Conservation (phyloP, 2,329 filamentous ascomycete species). For the Tricladium varicosporioides region DNA sequence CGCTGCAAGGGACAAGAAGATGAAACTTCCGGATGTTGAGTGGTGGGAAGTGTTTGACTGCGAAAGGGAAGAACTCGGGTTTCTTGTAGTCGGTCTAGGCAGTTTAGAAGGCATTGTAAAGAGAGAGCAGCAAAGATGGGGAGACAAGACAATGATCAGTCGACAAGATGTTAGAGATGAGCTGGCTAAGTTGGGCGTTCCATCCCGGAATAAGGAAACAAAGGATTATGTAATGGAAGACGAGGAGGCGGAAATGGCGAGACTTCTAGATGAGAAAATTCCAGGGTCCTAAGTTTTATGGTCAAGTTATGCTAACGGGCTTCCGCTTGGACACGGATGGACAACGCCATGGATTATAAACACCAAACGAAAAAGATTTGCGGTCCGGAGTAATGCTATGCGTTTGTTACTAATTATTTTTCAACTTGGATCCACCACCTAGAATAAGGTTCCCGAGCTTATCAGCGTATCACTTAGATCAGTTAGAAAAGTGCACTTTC, state of each 20-base stretch:
- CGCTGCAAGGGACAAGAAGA: constrained; percentile 72
- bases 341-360: too few species aligned
- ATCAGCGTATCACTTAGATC: too few species aligned
- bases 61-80: constrained; percentile 90
- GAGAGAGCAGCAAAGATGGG: constrained; percentile 26
- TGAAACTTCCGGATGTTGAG: constrained; percentile 76
- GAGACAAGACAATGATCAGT: constrained; percentile 23
- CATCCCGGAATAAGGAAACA: constrained; percentile 5
- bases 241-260: constrained; percentile 31
- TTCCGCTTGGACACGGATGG: too few species aligned
- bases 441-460: too few species aligned
- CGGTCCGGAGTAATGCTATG: too few species aligned
- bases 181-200: constrained; percentile 17
- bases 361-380: too few species aligned
- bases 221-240: constrained; percentile 17
- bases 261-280: constrained; percentile 30
- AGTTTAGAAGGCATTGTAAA: constrained; percentile 65
- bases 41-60: constrained; percentile 99
- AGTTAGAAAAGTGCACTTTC: too few species aligned
- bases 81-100: constrained; percentile 80
- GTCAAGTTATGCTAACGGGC: too few species aligned
- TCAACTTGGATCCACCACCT: too few species aligned
- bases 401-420: too few species aligned
- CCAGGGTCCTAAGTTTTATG: not conserved
- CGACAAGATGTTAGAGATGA: constrained; percentile 24